Evolutionary conservation across 495 filamentous ascomycete genomes (phyloP).

Genomic region (Monascus purpureus): DNA sequence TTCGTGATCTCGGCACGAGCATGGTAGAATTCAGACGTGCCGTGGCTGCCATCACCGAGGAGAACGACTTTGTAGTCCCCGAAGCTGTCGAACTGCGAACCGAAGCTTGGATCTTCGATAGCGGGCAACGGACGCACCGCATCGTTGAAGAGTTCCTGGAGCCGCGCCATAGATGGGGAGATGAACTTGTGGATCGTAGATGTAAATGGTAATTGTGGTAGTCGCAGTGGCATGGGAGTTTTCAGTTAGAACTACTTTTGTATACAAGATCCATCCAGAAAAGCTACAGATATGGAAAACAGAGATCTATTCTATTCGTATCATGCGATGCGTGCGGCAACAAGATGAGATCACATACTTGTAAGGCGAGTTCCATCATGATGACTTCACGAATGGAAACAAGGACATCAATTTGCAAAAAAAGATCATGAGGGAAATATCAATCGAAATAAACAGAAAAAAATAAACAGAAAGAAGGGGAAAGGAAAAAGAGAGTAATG

Average conservation of each 20-base stretch:
- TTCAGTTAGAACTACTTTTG: too few species aligned
- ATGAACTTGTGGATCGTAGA: background rate
- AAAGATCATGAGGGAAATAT: too few species aligned
- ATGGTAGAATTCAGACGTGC: constrained; percentile 45
- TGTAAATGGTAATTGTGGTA: background rate
- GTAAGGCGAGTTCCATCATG: constrained; percentile 5
- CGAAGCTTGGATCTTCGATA: constrained; percentile 23
- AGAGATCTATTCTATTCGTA: too few species aligned
- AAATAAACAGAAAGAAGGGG: background rate
- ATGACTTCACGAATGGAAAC: constrained; percentile 7
- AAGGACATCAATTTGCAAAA: too few species aligned
- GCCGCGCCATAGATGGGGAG: constrained; percentile 11
- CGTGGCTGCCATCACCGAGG: constrained; percentile 43
- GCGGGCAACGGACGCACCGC: constrained; percentile 25
- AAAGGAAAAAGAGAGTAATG: too few species aligned
- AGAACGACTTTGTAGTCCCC: constrained; percentile 32
- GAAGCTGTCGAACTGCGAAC: constrained; percentile 29
- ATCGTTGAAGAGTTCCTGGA: constrained; percentile 21
- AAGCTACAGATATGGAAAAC: too few species aligned
- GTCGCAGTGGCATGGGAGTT: constrained; percentile 1
- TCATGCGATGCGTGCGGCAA: too few species aligned
- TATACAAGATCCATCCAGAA: too few species aligned
- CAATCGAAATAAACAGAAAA: background rate
- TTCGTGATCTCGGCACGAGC: constrained; percentile 43
- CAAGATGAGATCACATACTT: background rate